Percentiles rank a stretch among this genome's conserved stretches.
These are phyloP conservation scores for Wallacemonas sp. DNA, from an alignment of 208 protist genomes.

Conservation along the genomic window DNA sequence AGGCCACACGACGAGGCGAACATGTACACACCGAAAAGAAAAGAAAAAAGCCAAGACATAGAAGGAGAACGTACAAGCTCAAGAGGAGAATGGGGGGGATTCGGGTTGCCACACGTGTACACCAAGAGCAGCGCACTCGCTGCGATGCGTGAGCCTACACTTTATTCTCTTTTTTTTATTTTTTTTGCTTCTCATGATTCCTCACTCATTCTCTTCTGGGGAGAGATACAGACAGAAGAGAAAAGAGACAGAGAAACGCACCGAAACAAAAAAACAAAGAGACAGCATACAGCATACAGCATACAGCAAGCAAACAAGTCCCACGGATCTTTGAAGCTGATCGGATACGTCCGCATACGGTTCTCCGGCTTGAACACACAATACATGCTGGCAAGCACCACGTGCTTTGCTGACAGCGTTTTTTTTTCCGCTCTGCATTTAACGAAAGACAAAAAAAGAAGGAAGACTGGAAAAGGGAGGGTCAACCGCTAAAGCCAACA, in stretches of 20 bases:
- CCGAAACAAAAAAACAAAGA: conserved; percentile 23
- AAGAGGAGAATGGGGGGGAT: background rate
- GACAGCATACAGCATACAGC: no score
- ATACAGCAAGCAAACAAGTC: no score
- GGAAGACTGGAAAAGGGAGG: no score
- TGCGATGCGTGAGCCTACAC: background rate
- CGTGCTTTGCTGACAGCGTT: no score
- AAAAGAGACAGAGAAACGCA: background rate
- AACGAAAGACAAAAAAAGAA: no score
- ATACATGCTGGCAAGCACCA: no score
- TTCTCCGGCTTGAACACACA: no score
- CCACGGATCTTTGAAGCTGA: no score
- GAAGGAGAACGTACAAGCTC: background rate
- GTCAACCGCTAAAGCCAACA: no score
- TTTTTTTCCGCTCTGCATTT: no score
- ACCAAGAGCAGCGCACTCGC: background rate
- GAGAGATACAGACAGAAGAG: background rate
- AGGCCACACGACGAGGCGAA: background rate
- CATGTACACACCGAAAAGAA: conserved; percentile 2
- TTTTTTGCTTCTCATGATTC: background rate
- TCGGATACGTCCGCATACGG: no score
- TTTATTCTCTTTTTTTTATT: conserved; percentile 14
- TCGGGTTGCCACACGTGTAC: background rate
- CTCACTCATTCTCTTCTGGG: background rate
- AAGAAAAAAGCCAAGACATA: background rate